Conservation (phyloP, 345 rosid genomes). For the Rubroshorea leprosula region DNA sequence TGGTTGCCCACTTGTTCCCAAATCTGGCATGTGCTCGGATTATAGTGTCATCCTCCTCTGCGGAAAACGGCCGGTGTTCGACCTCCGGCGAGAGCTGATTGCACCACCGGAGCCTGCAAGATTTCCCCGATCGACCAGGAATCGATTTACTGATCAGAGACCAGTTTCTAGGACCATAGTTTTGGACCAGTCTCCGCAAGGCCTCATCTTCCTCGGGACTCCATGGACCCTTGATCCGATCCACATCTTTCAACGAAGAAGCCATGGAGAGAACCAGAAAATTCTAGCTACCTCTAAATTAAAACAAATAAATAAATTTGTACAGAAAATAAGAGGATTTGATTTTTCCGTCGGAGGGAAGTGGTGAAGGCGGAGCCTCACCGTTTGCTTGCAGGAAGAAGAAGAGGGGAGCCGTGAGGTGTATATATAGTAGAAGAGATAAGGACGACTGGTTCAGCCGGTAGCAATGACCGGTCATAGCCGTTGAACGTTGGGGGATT, state of each 20-base stretch:
- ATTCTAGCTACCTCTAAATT: neutral
- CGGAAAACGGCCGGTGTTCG: slow-evolving; percentile 63
- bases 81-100: slow-evolving; percentile 84
- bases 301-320: neutral
- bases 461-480: slow-evolving; percentile 48
- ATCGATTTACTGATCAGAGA: slow-evolving; percentile 72
- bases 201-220: slow-evolving; percentile 77
- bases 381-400: slow-evolving; percentile 14
- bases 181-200: slow-evolving; percentile 51
- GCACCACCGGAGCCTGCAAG: slow-evolving; percentile 79
- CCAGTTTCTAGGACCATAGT: slow-evolving; percentile 74
- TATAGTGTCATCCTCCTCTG: slow-evolving; percentile 61
- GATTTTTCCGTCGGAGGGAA: neutral
- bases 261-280: slow-evolving; percentile 22
- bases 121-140: slow-evolving; percentile 79
- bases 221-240: slow-evolving; percentile 90
- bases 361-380: slow-evolving; percentile 42
- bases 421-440: slow-evolving; percentile 25
- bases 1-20: slow-evolving; percentile 85
- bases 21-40: slow-evolving; percentile 60
- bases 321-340: neutral
- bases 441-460: slow-evolving; percentile 49
- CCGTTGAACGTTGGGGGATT: slow-evolving; percentile 34
- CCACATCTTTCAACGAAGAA: slow-evolving; percentile 39
- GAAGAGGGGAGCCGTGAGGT: neutral